A percentile compares a stretch with the other conserved stretches of the same genome.
phyloP scores from a whole-genome alignment of 208 protist genomes.

The Acanthamoeba comandoni region DNA sequence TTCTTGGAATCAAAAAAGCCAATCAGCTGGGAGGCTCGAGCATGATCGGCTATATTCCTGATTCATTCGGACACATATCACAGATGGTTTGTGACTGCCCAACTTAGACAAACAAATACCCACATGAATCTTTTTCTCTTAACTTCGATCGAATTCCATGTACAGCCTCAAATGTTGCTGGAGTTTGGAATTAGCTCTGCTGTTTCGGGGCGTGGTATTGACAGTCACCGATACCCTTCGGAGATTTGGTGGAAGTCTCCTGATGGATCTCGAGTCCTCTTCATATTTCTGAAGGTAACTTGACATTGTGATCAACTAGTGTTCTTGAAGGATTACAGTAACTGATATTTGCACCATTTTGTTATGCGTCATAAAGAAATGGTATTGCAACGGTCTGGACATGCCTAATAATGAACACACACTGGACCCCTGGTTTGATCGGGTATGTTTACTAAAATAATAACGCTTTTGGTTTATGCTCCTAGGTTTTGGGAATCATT shows the following conservation, averaged over 20 bases:
- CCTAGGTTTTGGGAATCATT: too few species aligned
- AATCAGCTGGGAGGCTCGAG: constrained; percentile 5
- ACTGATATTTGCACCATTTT: too few species aligned
- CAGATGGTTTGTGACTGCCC: constrained; percentile 42
- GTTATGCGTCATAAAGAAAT: too few species aligned
- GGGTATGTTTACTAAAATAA: too few species aligned
- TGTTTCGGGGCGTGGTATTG: constrained; percentile 36
- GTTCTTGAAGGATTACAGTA: too few species aligned
- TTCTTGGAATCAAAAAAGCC: constrained; percentile 36
- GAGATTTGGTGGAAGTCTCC: constrained; percentile 24
- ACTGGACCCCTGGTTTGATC: too few species aligned
- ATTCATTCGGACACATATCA: constrained; percentile 56
- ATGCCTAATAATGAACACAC: constrained; percentile 34
- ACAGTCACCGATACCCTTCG: background rate
- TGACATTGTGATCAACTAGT: too few species aligned
- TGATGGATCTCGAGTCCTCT: constrained; percentile 31
- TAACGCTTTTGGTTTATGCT: too few species aligned
- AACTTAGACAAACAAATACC: too few species aligned
- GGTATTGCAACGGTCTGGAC: constrained; percentile 53
- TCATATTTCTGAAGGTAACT: constrained; percentile 34
- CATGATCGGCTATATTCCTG: constrained; percentile 47
- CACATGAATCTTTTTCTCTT: background rate
- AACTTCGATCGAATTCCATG: background rate
- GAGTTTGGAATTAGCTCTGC: constrained; percentile 53
- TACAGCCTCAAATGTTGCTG: constrained; percentile 42